Percentiles rank a stretch among this genome's conserved stretches.
Evolutionary conservation across 306 rosid genomes (phyloP).

Genomic region (Quercus dentata): DNA sequence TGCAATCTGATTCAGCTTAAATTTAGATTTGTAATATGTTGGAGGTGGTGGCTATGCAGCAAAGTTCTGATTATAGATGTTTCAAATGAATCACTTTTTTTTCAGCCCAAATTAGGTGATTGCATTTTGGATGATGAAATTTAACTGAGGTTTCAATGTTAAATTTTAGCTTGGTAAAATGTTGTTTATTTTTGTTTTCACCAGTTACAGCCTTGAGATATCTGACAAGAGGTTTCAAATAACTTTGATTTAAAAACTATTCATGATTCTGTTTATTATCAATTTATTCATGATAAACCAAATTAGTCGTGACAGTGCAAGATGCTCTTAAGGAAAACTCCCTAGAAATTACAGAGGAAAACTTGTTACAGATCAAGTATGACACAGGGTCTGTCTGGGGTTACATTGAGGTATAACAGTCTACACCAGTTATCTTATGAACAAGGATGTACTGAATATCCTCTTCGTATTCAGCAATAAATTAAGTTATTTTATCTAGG

Average conservation of each 20-base stretch:
- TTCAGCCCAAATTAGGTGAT: too few relatives aligned
- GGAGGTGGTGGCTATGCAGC: background rate
- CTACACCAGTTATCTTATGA: background rate
- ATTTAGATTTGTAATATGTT: background rate
- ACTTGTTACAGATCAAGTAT: slow-evolving; percentile 67
- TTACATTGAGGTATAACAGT: slow-evolving; percentile 67
- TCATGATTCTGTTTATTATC: slow-evolving; percentile 1
- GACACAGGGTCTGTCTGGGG: slow-evolving; percentile 86
- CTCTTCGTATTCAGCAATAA: background rate
- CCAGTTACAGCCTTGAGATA: slow-evolving; percentile 56
- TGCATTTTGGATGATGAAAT: slow-evolving; percentile 97
- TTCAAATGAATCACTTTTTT: too few relatives aligned
- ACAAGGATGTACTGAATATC: background rate
- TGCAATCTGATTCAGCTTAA: background rate
- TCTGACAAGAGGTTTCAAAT: slow-evolving; percentile 72
- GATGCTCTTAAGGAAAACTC: slow-evolving; percentile 64
- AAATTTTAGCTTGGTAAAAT: too few relatives aligned
- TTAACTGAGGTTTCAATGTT: too few relatives aligned
- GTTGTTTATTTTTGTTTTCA: too few relatives aligned
- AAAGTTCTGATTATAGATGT: background rate
- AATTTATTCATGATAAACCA: slow-evolving; percentile 15
- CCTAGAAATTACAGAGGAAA: slow-evolving; percentile 55
- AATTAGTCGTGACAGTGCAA: slow-evolving; percentile 44
- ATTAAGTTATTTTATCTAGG: background rate
- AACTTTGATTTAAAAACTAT: slow-evolving; percentile 5